Evolutionary conservation across 208 protist species (phyloP).

Genomic region (Leishmania lainsoni): DNA sequence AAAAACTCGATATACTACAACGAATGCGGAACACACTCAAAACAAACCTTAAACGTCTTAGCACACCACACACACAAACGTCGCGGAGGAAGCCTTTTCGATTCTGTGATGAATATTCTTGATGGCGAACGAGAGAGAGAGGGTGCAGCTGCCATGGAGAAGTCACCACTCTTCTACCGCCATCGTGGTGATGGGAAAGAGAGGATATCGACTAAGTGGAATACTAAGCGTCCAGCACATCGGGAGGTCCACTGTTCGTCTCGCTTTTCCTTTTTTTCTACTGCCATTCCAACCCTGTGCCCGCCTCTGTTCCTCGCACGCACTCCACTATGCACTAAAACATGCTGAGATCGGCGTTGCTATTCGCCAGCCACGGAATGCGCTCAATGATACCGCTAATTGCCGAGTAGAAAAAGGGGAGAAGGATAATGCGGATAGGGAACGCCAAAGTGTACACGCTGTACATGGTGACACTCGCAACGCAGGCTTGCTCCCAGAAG

Average conservation of each 20-base stretch:
- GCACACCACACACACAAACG: neutral
- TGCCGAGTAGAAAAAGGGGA: conserved; percentile 71
- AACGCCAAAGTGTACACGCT: conserved; percentile 77
- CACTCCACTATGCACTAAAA: conserved; percentile 3
- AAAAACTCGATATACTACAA: neutral
- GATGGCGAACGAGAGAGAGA: conserved; percentile 2
- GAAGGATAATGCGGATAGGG: conserved; percentile 73
- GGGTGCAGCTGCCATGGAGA: neutral
- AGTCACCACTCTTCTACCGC: neutral
- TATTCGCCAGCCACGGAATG: conserved; percentile 78
- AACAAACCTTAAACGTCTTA: neutral
- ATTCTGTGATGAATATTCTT: conserved; percentile 8
- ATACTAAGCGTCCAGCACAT: neutral
- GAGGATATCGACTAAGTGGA: neutral
- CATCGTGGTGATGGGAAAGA: neutral
- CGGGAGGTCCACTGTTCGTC: neutral
- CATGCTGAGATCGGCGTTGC: conserved; percentile 29
- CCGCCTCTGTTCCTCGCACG: neutral
- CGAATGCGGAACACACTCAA: neutral
- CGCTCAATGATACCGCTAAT: conserved; percentile 60
- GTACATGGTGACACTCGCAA: conserved; percentile 56
- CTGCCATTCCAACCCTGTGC: neutral
- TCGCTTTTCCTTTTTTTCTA: neutral
- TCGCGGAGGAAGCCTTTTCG: neutral
- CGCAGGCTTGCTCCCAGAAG: conserved; percentile 82